Evolutionary conservation across 2,329 filamentous ascomycete genomes (phyloP), one percentile per base, ranked within the genome.

Genomic region (Penicillium sp.): DNA sequence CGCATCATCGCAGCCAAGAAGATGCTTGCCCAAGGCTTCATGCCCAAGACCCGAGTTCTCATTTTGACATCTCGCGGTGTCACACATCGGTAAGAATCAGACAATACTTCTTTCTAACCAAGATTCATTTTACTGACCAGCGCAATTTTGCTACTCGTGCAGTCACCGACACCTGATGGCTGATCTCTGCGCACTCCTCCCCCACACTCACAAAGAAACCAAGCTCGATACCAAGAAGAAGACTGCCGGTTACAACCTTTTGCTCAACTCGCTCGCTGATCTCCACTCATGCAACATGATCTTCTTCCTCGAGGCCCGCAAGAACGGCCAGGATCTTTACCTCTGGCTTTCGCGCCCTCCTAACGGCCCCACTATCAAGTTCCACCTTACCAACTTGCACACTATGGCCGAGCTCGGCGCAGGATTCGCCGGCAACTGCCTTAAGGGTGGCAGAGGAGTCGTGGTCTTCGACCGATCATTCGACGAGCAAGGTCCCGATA

Each of bases 191-290:
- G 84, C 89, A 29, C 87, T 99, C 76, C 87, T 99, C 64, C 95
- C 95, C 2, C 95, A 99, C 75, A 88, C 88, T 64, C 88, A 92
- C 71, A 96, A 96, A 80, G 95, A 99, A 74, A 92, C 90, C 67
- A 99, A 99, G 78, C 91, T 97, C 65, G 95, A 99, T 76, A 95
- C 92, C 53, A 98, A 98, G 79, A 93, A 91, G 37, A 92, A 78
- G 67, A 75, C 73, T 7, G 73, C 77, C 49, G 77, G 78, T 37
- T 80, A 80, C 67, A 95, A 80, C 83, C 92, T 67, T 84, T 87
- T 83, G 81, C 85, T 96, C 51, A 95, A 95, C 78, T 91, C 93
- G 69, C 77, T 83, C 23, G 84, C 84, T 37, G 86, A 88, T 63
- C 83, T 96, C 29, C 95, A 96, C 81, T 96, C 95, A 73, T 96